Conservation (phyloP, 129 eudicot species). For the Saposhnikovia divaricata region DNA sequence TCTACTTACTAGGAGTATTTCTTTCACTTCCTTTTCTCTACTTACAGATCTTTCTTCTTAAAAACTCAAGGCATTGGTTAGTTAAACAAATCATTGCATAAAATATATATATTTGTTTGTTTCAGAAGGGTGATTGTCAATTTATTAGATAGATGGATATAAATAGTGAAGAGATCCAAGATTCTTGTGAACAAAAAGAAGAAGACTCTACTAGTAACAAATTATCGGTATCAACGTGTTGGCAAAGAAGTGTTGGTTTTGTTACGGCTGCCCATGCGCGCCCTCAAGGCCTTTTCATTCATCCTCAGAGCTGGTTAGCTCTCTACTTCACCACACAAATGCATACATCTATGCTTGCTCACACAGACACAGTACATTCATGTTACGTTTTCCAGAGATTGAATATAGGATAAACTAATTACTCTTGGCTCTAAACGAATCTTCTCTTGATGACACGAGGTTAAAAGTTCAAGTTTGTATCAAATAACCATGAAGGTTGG, state of each 20-base stretch:
- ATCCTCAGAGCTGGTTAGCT: constrained; percentile 4
- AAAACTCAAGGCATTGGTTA: not conserved
- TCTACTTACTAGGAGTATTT: not conserved
- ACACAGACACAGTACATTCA: too few species aligned
- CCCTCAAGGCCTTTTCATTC: constrained; percentile 8
- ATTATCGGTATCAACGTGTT: not conserved
- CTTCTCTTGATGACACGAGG: too few species aligned
- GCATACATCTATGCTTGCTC: too few species aligned
- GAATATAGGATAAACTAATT: too few species aligned
- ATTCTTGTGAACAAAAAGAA: not conserved
- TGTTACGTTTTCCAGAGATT: too few species aligned
- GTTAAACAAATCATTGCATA: not conserved
- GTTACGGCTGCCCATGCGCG: not conserved
- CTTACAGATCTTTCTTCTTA: not conserved
- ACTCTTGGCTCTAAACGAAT: too few species aligned
- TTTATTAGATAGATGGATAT: not conserved
- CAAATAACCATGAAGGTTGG: too few species aligned
- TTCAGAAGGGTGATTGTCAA: not conserved
- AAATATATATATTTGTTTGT: not conserved
- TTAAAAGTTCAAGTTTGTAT: too few species aligned
- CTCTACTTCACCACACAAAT: not conserved
- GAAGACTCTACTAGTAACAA: not conserved
- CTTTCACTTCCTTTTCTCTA: not conserved
- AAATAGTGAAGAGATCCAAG: not conserved
- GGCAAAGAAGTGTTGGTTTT: not conserved